phyloP scores from a whole-genome alignment of 257 asterid species.

The Catharanthus roseus region DNA sequence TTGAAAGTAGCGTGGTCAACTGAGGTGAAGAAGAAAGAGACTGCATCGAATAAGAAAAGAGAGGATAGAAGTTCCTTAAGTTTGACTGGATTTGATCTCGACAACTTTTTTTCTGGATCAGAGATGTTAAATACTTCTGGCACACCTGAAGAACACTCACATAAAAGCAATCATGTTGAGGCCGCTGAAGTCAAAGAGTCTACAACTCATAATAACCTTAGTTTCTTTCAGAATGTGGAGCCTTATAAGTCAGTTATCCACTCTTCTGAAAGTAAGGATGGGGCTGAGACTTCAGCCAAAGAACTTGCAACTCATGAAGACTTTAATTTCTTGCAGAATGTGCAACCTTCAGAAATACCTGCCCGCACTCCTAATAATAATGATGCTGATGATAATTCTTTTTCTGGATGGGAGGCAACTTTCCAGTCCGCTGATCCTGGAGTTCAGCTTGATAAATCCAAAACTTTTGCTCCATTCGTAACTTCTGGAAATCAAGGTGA shows the following conservation, averaged over 20 bases:
- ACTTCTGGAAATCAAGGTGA: constrained; percentile 24
- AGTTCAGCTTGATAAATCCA: constrained; percentile 25
- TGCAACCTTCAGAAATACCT: constrained; percentile 39
- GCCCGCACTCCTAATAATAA: constrained; percentile 27
- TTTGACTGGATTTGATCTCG: constrained; percentile 53
- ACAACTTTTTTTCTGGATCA: constrained; percentile 48
- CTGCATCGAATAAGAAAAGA: constrained; percentile 24
- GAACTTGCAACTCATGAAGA: constrained; percentile 34
- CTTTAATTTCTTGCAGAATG: constrained; percentile 43
- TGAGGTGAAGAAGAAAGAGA: constrained; percentile 37
- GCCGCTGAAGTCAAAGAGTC: constrained; percentile 27
- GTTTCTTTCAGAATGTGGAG: constrained; percentile 45
- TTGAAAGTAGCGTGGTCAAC: constrained; percentile 50
- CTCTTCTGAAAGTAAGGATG: constrained; percentile 25
- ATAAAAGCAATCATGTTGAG: constrained; percentile 20
- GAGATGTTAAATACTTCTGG: constrained; percentile 25
- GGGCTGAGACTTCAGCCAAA: constrained; percentile 21
- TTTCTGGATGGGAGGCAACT: constrained; percentile 78
- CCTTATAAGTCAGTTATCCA: constrained; percentile 36
- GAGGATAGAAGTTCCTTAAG: constrained; percentile 35
- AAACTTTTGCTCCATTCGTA: constrained; percentile 27
- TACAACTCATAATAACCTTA: constrained; percentile 34
- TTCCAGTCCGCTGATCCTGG: constrained; percentile 55
- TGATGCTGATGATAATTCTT: constrained; percentile 25
- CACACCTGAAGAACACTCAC: constrained; percentile 27